Percentiles rank a stretch among this genome's conserved stretches.
These are phyloP conservation scores for Stevia rebaudiana DNA, from an alignment of 140 eudicot genomes.

Conservation along the genomic window DNA sequence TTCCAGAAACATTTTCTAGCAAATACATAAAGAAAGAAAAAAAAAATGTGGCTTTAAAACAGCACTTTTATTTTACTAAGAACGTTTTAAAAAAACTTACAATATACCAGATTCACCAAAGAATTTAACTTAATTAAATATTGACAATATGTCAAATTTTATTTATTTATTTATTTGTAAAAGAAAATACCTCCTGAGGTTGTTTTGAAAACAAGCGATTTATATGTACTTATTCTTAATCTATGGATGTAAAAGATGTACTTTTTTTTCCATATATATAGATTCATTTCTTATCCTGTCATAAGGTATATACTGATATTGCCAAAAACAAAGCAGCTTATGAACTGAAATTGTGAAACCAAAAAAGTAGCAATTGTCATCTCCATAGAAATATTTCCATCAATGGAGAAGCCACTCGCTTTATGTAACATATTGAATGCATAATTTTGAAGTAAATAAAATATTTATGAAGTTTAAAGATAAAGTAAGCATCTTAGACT, in stretches of 20 bases:
- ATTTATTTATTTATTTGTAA: no score
- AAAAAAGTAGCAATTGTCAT: not conserved
- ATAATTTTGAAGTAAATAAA: not conserved
- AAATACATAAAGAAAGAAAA: not conserved
- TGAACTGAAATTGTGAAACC: not conserved
- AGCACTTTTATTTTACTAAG: not conserved
- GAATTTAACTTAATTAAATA: no score
- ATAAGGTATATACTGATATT: not conserved
- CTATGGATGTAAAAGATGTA: no score
- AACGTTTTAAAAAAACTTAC: no score
- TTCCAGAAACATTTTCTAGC: not conserved
- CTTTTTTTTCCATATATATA: not conserved
- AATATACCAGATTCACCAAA: no score
- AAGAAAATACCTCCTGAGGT: no score
- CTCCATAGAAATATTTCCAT: conserved; percentile 2
- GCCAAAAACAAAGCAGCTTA: not conserved
- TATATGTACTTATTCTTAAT: no score
- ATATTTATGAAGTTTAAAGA: not conserved
- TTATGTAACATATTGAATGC: not conserved
- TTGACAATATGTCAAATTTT: no score
- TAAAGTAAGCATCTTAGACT: not conserved
- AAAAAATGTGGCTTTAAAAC: not conserved
- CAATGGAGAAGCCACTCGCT: not conserved
- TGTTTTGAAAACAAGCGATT: no score
- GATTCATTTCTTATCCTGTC: not conserved